phyloP scores from a whole-genome alignment of 176 grass and related monocot species.

The Rhipidocladum racemiflorum region DNA sequence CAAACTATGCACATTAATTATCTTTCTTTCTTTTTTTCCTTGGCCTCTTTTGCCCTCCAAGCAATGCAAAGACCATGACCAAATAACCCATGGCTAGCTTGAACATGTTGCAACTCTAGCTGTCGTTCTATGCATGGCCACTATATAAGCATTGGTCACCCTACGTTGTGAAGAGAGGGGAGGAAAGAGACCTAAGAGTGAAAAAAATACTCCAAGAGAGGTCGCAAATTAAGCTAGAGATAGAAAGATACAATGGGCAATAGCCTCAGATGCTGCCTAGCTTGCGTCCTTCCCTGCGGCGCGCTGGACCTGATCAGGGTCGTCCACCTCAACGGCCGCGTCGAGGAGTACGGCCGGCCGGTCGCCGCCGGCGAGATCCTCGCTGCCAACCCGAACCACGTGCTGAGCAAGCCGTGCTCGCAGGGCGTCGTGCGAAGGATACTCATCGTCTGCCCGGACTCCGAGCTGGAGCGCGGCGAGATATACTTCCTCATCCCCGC shows the following conservation, averaged over 20 bases:
- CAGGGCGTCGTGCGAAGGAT: conserved; percentile 62
- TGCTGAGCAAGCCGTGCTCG: conserved; percentile 70
- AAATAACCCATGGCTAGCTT: neutral
- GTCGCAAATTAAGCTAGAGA: conserved; percentile 10
- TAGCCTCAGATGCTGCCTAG: conserved; percentile 87
- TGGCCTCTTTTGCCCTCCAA: conserved; percentile 42
- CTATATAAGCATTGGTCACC: conserved; percentile 50
- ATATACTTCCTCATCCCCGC: conserved; percentile 90
- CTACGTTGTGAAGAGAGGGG: conserved; percentile 5
- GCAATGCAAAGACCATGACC: conserved; percentile 17
- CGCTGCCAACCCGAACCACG: conserved; percentile 72
- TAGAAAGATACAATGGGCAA: conserved; percentile 60
- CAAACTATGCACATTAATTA: conserved; percentile 27
- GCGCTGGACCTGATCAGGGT: conserved; percentile 90
- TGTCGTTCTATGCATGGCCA: conserved; percentile 28
- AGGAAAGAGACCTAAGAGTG: neutral
- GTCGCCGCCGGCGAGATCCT: conserved; percentile 76
- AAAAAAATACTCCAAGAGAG: conserved; percentile 13
- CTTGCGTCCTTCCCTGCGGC: conserved; percentile 88
- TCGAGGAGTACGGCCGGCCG: conserved; percentile 78
- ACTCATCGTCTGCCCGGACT: conserved; percentile 66
- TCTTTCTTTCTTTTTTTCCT: neutral
- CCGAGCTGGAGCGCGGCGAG: conserved; percentile 77
- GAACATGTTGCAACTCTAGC: conserved; percentile 31
- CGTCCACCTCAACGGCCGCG: conserved; percentile 81